Conservation (phyloP, 2,329 filamentous ascomycete species). For the Orbilia brochopaga region DNA sequence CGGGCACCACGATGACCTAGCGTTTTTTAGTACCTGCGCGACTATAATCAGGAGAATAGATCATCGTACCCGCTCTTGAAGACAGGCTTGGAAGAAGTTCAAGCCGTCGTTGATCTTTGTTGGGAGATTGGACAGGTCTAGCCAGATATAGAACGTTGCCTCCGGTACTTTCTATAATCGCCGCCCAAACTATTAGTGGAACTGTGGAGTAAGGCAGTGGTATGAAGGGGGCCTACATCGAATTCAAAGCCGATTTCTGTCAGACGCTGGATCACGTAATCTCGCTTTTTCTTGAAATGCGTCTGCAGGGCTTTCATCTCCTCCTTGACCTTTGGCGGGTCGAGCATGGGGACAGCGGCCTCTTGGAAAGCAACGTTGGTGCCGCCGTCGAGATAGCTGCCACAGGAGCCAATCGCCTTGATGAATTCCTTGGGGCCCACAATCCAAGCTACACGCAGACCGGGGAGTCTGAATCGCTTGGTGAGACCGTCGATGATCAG, state of each 20-base stretch:
- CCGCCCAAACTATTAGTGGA: not conserved
- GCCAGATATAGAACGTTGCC: slow-evolving; percentile 92
- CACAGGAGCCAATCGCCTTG: slow-evolving; percentile 87
- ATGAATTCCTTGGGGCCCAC: slow-evolving; percentile 95
- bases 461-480: slow-evolving; percentile 93
- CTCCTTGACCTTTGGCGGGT: slow-evolving; percentile 75
- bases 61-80: slow-evolving; percentile 72
- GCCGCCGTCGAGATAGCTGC: slow-evolving; percentile 91
- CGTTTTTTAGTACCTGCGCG: not conserved
- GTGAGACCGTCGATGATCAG: slow-evolving; percentile 94
- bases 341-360: slow-evolving; percentile 90
- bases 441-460: slow-evolving; percentile 97
- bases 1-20: slow-evolving; percentile 85
- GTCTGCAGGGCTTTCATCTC: slow-evolving; percentile 89
- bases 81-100: slow-evolving; percentile 94
- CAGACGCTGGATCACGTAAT: slow-evolving; percentile 83
- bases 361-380: slow-evolving; percentile 96
- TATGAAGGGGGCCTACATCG: slow-evolving; percentile 58
- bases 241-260: slow-evolving; percentile 85
- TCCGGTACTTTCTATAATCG: slow-evolving; percentile 71
- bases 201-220: not conserved
- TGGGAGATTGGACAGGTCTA: slow-evolving; percentile 68
- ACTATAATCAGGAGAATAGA: not conserved
- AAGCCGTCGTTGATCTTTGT: slow-evolving; percentile 86
- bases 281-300: slow-evolving; percentile 91